phyloP scores from a whole-genome alignment of 1,139 yeast genomes.

The Protomyces lactucae-debilis region DNA sequence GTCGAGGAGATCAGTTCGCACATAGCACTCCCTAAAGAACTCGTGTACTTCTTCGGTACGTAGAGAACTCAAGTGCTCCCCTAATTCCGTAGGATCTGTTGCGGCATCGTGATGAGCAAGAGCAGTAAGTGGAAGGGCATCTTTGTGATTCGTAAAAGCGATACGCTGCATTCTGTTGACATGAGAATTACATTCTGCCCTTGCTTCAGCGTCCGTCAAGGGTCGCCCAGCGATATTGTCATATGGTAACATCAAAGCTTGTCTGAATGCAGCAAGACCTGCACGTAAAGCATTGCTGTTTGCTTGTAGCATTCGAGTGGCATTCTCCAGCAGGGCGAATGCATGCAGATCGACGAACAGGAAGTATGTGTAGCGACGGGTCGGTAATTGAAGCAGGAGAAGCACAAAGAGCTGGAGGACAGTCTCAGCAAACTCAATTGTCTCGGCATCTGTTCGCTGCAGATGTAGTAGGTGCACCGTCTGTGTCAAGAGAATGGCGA shows the following conservation, averaged over 20 bases:
- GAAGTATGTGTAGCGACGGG: slow-evolving; percentile 8
- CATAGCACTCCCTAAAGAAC: neutral
- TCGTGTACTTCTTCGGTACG: slow-evolving; percentile 33
- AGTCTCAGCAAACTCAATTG: neutral
- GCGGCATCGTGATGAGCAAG: slow-evolving; percentile 38
- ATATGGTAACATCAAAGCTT: slow-evolving; percentile 32
- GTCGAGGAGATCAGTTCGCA: neutral
- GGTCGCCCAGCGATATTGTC: slow-evolving; percentile 45
- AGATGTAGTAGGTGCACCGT: neutral
- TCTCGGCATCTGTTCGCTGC: slow-evolving; percentile 7
- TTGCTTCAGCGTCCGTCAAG: slow-evolving; percentile 33
- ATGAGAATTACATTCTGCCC: slow-evolving; percentile 29
- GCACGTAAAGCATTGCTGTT: neutral
- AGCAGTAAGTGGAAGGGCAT: slow-evolving; percentile 36
- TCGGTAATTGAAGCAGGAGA: slow-evolving; percentile 9
- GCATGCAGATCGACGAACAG: slow-evolving; percentile 8
- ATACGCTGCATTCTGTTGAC: slow-evolving; percentile 35
- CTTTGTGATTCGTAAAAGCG: slow-evolving; percentile 35
- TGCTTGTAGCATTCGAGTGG: neutral
- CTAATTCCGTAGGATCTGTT: slow-evolving; percentile 34
- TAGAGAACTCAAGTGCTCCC: slow-evolving; percentile 36
- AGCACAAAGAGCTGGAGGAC: neutral
- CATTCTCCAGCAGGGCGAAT: neutral
- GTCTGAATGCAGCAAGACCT: neutral
- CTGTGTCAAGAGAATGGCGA: neutral